Evolutionary conservation across 139 green algal species (phyloP).

Genomic region (Coelastrella sp.): DNA sequence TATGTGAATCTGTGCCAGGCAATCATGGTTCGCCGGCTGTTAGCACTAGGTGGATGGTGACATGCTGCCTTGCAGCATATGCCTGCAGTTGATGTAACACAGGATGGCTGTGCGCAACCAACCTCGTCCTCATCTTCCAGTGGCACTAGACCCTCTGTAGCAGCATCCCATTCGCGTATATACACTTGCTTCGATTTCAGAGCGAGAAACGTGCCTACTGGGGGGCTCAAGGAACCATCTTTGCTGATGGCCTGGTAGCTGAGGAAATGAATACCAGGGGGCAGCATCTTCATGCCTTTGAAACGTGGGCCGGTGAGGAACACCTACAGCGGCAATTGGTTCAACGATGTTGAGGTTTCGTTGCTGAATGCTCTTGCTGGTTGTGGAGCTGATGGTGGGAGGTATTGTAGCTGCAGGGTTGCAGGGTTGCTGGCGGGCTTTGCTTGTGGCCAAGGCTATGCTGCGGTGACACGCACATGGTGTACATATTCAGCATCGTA

Average conservation of each 20-base stretch:
- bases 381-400: too few relatives aligned
- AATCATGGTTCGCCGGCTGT: too few relatives aligned
- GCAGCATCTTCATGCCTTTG: slow-evolving; percentile 93
- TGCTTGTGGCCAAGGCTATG: too few relatives aligned
- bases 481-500: neutral
- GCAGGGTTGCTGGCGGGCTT: too few relatives aligned
- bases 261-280: slow-evolving; percentile 87
- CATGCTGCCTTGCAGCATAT: too few relatives aligned
- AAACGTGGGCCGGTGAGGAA: slow-evolving; percentile 86
- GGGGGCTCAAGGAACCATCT: slow-evolving; percentile 44
- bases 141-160: slow-evolving; percentile 67
- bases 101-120: neutral
- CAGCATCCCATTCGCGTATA: slow-evolving; percentile 69
- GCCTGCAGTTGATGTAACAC: too few relatives aligned
- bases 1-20: too few relatives aligned
- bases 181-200: slow-evolving; percentile 54
- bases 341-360: too few relatives aligned
- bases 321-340: slow-evolving; percentile 67
- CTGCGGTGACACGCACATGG: too few relatives aligned
- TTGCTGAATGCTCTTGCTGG: too few relatives aligned
- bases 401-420: too few relatives aligned
- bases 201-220: slow-evolving; percentile 17
- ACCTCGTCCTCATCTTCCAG: slow-evolving; percentile 69
- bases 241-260: slow-evolving; percentile 69
- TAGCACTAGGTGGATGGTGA: too few relatives aligned